Evolutionary conservation across 768 basidiomycete genomes (phyloP).

Genomic region (Kwoniella sp.): DNA sequence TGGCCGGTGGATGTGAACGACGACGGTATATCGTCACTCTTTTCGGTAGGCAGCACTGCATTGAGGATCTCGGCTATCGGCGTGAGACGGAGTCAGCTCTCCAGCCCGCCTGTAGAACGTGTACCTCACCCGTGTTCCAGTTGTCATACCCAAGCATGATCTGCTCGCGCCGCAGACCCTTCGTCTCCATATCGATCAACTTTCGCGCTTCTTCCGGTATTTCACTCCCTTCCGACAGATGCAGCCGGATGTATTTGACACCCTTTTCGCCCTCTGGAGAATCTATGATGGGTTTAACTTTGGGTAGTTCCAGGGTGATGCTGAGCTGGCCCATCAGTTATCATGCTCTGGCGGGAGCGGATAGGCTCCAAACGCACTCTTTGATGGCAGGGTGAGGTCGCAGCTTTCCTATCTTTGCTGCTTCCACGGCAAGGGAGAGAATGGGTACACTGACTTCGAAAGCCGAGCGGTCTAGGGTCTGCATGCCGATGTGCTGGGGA

Average conservation of each 20-base stretch:
- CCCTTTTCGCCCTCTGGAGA: slow-evolving; percentile 3
- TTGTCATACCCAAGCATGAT: slow-evolving; percentile 74
- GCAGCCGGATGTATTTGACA: slow-evolving; percentile 8
- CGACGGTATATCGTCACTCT: slow-evolving; percentile 72
- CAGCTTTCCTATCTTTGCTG: slow-evolving; percentile 58
- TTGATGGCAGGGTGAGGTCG: slow-evolving; percentile 33
- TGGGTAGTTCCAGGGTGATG: slow-evolving; percentile 25
- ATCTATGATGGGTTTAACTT: slow-evolving; percentile 18
- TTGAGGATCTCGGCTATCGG: slow-evolving; percentile 69
- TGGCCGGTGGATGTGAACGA: slow-evolving; percentile 88
- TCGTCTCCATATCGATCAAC: slow-evolving; percentile 59
- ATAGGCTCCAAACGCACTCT: slow-evolving; percentile 23
- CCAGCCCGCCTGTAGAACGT: neutral
- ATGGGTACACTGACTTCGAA: slow-evolving; percentile 67
- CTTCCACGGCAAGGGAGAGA: slow-evolving; percentile 63
- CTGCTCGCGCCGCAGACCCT: slow-evolving; percentile 59
- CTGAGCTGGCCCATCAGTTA: neutral
- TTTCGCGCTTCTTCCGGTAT: slow-evolving; percentile 59
- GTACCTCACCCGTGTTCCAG: slow-evolving; percentile 72
- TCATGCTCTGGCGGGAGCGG: neutral
- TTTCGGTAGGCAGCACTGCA: slow-evolving; percentile 71
- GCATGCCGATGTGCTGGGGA: slow-evolving; percentile 55
- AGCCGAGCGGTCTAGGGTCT: slow-evolving; percentile 57
- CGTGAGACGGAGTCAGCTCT: neutral
- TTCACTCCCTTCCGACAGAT: slow-evolving; percentile 61